Percentiles rank a stretch among this genome's conserved stretches.
Evolutionary conservation across 2,329 filamentous ascomycete genomes (phyloP).

Genomic region (Pestalotiopsis fici): DNA sequence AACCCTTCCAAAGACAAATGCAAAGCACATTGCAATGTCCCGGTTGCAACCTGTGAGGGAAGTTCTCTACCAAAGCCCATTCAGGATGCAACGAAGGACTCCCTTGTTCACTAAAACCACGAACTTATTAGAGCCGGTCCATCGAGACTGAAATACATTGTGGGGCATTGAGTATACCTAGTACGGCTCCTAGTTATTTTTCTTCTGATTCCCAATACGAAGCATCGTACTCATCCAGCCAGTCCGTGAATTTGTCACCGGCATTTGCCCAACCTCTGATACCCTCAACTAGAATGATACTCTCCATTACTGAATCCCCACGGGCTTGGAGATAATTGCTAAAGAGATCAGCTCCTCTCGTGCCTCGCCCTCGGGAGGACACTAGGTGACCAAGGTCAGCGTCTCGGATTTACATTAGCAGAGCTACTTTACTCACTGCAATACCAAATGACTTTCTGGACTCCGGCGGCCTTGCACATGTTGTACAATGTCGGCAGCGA

Average conservation of each 20-base stretch:
- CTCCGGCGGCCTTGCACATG: conserved; percentile 40
- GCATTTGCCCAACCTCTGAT: conserved; percentile 55
- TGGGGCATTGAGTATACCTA: too few relatives aligned
- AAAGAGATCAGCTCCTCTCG: conserved; percentile 57
- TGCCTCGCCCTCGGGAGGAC: conserved; percentile 55
- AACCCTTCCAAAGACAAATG: too few relatives aligned
- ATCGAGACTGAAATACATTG: too few relatives aligned
- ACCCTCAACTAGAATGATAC: conserved; percentile 49
- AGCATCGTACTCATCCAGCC: conserved; percentile 48
- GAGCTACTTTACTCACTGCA: conserved; percentile 37
- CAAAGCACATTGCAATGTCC: too few relatives aligned
- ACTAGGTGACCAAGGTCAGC: conserved; percentile 38
- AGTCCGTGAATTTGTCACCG: conserved; percentile 45
- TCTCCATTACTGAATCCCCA: conserved; percentile 42
- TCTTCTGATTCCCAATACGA: neutral
- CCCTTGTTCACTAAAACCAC: too few relatives aligned
- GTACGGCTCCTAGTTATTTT: too few relatives aligned
- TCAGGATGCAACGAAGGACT: too few relatives aligned
- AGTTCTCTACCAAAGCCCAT: too few relatives aligned
- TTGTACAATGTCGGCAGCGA: conserved; percentile 42
- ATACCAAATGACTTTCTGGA: conserved; percentile 46
- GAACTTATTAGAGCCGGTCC: too few relatives aligned
- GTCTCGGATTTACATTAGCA: neutral
- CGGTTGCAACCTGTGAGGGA: too few relatives aligned
- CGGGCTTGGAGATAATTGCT: conserved; percentile 48